A percentile compares a stretch with the other conserved stretches of the same genome.
Conservation (phyloP, 2,329 filamentous ascomycete species). For the Epichloe aotearoae region DNA sequence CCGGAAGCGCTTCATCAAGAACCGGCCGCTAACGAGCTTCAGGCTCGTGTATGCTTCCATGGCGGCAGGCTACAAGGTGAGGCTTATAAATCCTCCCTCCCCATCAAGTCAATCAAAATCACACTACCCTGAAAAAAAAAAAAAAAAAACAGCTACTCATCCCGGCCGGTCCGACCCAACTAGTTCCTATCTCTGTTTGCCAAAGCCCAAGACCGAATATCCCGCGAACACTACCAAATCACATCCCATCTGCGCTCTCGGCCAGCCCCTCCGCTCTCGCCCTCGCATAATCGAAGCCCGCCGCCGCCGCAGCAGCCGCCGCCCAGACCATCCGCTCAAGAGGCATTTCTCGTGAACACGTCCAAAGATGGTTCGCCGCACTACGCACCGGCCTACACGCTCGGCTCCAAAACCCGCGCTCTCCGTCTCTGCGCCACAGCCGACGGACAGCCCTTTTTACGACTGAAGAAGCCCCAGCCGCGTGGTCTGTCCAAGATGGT, state of each 20-base stretch:
- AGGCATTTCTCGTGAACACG: constrained; percentile 22
- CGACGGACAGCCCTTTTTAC: constrained; percentile 52
- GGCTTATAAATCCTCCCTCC: no score
- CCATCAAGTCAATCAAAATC: no score
- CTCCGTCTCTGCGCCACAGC: constrained; percentile 43
- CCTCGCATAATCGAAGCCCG: constrained; percentile 8
- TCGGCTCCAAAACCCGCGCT: constrained; percentile 28
- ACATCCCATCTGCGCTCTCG: constrained; percentile 25
- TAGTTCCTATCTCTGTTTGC: constrained; percentile 28
- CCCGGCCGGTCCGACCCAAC: neutral
- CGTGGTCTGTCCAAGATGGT: constrained; percentile 43
- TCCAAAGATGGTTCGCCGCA: constrained; percentile 24
- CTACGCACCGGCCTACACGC: constrained; percentile 34
- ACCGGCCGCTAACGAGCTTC: constrained; percentile 42
- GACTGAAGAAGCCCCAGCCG: constrained; percentile 53
- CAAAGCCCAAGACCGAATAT: constrained; percentile 23
- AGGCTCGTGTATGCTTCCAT: constrained; percentile 50
- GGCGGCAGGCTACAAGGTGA: constrained; percentile 53
- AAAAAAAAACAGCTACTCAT: no score
- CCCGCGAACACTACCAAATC: constrained; percentile 28
- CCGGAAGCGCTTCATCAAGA: constrained; percentile 47
- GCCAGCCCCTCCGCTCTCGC: constrained; percentile 8
- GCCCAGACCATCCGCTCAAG: constrained; percentile 7
- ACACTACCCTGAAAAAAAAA: neutral
- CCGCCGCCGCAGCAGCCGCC: constrained; percentile 6